These are phyloP conservation scores for Claviceps cyperi DNA, from an alignment of 2,329 filamentous ascomycete species.

Conservation along the genomic window DNA sequence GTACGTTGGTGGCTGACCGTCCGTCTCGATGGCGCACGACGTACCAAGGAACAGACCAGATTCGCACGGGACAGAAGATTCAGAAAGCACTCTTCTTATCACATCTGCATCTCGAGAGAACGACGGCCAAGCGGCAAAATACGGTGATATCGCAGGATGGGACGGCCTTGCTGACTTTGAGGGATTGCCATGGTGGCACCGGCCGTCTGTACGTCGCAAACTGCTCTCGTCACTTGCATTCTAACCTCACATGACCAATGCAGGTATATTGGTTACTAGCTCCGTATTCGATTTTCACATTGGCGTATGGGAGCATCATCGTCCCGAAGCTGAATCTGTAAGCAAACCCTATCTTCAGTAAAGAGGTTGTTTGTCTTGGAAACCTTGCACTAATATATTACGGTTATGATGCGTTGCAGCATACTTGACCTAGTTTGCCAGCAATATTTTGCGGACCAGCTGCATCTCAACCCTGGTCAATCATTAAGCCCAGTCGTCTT, in stretches of 20 bases:
- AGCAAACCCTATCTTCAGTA: slow-evolving; percentile 11
- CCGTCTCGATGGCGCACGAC: background rate
- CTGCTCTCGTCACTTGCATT: slow-evolving; percentile 2
- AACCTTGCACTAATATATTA: background rate
- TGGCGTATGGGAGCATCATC: slow-evolving; percentile 73
- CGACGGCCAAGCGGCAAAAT: slow-evolving; percentile 2
- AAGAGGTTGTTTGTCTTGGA: background rate
- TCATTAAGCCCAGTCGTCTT: slow-evolving; percentile 37
- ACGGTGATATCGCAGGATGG: slow-evolving; percentile 23
- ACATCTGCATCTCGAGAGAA: background rate
- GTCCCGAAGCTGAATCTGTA: slow-evolving; percentile 77
- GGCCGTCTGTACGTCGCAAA: slow-evolving; percentile 39
- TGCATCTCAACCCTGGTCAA: slow-evolving; percentile 38
- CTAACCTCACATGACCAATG: slow-evolving; percentile 9
- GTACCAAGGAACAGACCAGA: background rate
- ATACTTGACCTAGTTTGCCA: slow-evolving; percentile 74
- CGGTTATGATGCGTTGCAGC: slow-evolving; percentile 17
- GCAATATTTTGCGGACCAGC: slow-evolving; percentile 61
- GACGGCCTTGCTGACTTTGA: slow-evolving; percentile 42
- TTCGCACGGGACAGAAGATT: background rate
- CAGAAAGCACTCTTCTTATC: slow-evolving; percentile 5
- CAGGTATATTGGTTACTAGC: slow-evolving; percentile 73
- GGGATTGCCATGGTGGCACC: slow-evolving; percentile 45
- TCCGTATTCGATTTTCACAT: slow-evolving; percentile 66
- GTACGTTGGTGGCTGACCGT: background rate